These are phyloP conservation scores for Tilletia horrida DNA, from an alignment of 1,284 basidiomycete species.

Conservation along the genomic window DNA sequence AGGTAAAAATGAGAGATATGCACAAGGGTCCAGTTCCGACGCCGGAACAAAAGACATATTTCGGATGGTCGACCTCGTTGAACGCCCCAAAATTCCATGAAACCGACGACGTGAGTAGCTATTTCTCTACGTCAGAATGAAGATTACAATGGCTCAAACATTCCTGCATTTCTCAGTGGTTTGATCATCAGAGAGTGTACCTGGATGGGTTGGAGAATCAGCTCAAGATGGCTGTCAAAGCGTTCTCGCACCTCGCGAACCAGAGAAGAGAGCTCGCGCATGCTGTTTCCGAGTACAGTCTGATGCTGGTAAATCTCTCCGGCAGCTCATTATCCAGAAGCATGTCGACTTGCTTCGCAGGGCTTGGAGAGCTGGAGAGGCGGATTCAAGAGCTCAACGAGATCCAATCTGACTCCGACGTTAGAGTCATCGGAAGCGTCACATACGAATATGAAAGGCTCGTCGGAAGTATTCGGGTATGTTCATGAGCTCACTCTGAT, in stretches of 20 bases:
- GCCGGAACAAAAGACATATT: conserved; percentile 52
- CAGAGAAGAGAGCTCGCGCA: conserved; percentile 63
- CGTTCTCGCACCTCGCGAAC: conserved; percentile 76
- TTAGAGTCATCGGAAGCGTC: conserved; percentile 62
- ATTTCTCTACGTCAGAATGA: too few relatives aligned
- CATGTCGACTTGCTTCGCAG: conserved; percentile 54
- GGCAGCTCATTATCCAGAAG: conserved; percentile 53
- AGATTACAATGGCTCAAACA: too few relatives aligned
- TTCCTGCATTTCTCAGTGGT: conserved; percentile 68
- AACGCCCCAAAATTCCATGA: conserved; percentile 80
- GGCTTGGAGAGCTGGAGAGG: conserved; percentile 52
- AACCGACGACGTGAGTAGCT: conserved; percentile 73
- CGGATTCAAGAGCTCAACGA: conserved; percentile 39
- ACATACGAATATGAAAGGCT: conserved; percentile 88
- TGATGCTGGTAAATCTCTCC: conserved; percentile 50
- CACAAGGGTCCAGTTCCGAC: conserved; percentile 47
- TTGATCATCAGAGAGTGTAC: conserved; percentile 78
- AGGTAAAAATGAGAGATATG: conserved; percentile 65
- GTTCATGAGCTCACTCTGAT: conserved; percentile 46
- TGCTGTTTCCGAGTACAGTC: conserved; percentile 47
- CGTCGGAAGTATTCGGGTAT: conserved; percentile 80
- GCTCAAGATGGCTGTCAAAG: conserved; percentile 76
- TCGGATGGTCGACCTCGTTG: conserved; percentile 34
- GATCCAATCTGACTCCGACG: conserved; percentile 47
- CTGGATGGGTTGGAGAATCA: conserved; percentile 86